Base-by-base conservation (phyloP, 1,284 basidiomycete genomes). In the Ustilago trichophora region DNA sequence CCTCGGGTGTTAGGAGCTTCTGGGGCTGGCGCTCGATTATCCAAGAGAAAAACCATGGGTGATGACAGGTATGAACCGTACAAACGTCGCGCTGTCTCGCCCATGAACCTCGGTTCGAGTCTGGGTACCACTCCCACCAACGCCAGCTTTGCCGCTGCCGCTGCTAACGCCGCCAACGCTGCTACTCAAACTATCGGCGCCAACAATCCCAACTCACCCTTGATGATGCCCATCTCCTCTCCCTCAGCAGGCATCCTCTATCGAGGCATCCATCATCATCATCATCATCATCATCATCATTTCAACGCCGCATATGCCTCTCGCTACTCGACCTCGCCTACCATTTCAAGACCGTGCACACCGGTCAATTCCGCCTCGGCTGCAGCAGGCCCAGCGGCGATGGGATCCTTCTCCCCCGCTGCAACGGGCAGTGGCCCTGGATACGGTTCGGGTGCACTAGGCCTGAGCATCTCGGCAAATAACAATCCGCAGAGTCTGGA, bases 21-120 rank as follows among this genome's bases (percentile, higher is more conserved):
- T 11, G 41, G 49, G 6, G 40, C 38, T 6, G 45, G 25, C 21
- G 49, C 49, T 5, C 65, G 65, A 1, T 32, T 68, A 1, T 43
- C 59, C 6, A 71, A 71, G 44, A 45, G 69, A 12, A 74, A 72
- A 42, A 67, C 65, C 29, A 49, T 55, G 48, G 66, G 58, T 0
- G 58, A 72, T 9, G 72, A 74, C 13, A 26, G 72, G 4, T 74
- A 65, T 46, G 72, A 68, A 19, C 72, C 72, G n/a, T 65, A 69
- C 47, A 74, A 74, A 53, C 59, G 72, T 18, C 46, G 72, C 6
- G 72, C 72, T 4, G 72, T 74, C 0, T 67, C 63, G n/a, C 72
- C 72, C 7, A 65, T 68, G 62, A 67, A 48, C 8, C 50, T 64
- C 12, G 53, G 54, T n/a, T 45, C 51, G 8, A 42, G 49, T 9